Percentiles rank a stretch among this genome's conserved stretches.
Conservation (phyloP, 2,329 filamentous ascomycete genomes). For the Nannizzia gypsea region DNA sequence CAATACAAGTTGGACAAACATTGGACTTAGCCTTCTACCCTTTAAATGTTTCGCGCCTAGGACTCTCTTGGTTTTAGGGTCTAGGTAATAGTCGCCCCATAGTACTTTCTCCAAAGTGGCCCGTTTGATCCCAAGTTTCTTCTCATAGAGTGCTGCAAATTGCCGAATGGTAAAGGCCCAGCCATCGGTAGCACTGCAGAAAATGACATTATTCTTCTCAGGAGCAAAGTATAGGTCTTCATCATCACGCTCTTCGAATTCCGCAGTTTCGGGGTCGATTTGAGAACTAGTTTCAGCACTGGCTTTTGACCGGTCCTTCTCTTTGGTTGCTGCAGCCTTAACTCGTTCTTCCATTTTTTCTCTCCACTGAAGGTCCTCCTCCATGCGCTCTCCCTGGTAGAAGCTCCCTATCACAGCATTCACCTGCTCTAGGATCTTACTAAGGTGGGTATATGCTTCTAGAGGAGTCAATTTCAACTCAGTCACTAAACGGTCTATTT, state of each 20-base stretch:
- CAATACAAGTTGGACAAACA: slow-evolving; percentile 93
- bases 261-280: slow-evolving; percentile 39
- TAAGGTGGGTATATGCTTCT: slow-evolving; percentile 83
- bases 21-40: slow-evolving; percentile 78
- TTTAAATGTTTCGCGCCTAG: slow-evolving; percentile 85
- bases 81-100: slow-evolving; percentile 93
- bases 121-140: slow-evolving; percentile 90
- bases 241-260: slow-evolving; percentile 84
- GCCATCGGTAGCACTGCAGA: slow-evolving; percentile 94
- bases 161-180: slow-evolving; percentile 97
- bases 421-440: slow-evolving; percentile 82
- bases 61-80: slow-evolving; percentile 93
- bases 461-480: slow-evolving; percentile 86
- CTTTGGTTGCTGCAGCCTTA: slow-evolving; percentile 55
- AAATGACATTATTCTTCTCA: slow-evolving; percentile 98
- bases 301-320: slow-evolving; percentile 28
- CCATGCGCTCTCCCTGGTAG: slow-evolving; percentile 96
- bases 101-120: slow-evolving; percentile 80
- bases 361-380: slow-evolving; percentile 92
- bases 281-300: slow-evolving; percentile 42
- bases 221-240: slow-evolving; percentile 97
- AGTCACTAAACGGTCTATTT: slow-evolving; percentile 88
- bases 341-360: slow-evolving; percentile 82
- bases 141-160: slow-evolving; percentile 87
- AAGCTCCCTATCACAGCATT: slow-evolving; percentile 97